A percentile compares a stretch with the other conserved stretches of the same genome.
Conservation (phyloP, 139 green algal genomes). For the Auxenochlorella pyrenoidosa region DNA sequence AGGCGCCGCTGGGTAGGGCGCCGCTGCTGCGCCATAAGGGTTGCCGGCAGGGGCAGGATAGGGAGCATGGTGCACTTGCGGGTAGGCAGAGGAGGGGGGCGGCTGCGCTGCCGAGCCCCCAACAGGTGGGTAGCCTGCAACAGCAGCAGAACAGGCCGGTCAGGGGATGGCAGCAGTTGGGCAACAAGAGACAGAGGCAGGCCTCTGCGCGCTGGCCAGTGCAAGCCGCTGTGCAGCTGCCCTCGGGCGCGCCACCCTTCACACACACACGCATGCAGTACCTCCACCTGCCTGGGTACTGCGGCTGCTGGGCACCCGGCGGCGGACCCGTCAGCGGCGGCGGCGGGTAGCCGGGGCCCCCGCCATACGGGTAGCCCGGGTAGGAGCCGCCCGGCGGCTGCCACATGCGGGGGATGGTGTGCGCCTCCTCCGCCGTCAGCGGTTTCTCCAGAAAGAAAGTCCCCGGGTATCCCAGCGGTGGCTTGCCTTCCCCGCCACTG, state of each 20-base stretch:
- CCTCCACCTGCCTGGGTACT: background rate
- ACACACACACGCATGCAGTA: too few relatives aligned
- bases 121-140: slow-evolving; percentile 15
- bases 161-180: background rate
- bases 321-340: background rate
- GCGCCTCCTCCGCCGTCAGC: background rate
- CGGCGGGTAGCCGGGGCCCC: background rate
- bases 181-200: too few relatives aligned
- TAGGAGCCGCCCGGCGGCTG: background rate
- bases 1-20: background rate
- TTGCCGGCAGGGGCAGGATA: background rate
- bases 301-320: background rate
- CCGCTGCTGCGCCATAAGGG: background rate
- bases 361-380: slow-evolving; percentile 4
- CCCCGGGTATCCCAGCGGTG: slow-evolving; percentile 18
- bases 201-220: too few relatives aligned
- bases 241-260: too few relatives aligned
- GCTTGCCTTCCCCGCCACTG: background rate
- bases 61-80: background rate
- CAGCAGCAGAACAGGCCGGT: background rate
- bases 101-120: background rate
- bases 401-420: slow-evolving; percentile 25
- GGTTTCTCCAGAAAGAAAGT: slow-evolving; percentile 30
- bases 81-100: background rate
- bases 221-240: too few relatives aligned